Conservation (phyloP, 306 rosid genomes). For the Quercus alba region DNA sequence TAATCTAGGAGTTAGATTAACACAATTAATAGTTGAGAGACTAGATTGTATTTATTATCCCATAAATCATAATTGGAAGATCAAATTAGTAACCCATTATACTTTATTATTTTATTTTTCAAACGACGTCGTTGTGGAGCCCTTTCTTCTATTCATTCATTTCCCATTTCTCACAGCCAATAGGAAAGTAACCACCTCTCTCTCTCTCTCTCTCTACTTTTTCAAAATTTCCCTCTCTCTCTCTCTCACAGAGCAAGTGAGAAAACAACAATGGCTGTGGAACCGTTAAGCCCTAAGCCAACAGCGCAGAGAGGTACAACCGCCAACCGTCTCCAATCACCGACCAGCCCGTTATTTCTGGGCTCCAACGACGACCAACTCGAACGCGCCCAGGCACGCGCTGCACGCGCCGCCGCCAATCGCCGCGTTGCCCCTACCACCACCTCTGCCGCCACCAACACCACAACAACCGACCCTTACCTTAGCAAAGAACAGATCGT, state of each 20-base stretch:
- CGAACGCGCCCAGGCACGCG: conserved; percentile 55
- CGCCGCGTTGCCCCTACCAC: conserved; percentile 35
- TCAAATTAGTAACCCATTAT: too few species aligned
- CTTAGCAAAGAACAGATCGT: conserved; percentile 46
- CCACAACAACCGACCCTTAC: background rate
- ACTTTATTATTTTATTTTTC: too few species aligned
- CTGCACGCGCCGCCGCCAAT: conserved; percentile 48
- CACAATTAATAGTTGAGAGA: too few species aligned
- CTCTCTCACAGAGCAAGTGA: too few species aligned
- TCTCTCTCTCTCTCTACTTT: background rate
- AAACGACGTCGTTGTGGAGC: too few species aligned
- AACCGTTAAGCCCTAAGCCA: conserved; percentile 36
- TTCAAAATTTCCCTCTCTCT: background rate
- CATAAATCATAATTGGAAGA: too few species aligned
- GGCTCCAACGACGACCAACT: conserved; percentile 53
- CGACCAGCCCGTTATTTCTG: conserved; percentile 52
- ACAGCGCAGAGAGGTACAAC: conserved; percentile 31
- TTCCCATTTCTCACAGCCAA: too few species aligned
- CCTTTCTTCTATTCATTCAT: too few species aligned
- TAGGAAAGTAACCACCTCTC: background rate
- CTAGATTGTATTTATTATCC: too few species aligned
- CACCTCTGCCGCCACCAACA: background rate
- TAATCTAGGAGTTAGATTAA: too few species aligned
- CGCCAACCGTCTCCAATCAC: conserved; percentile 47
- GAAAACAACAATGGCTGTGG: conserved; percentile 25